Evolutionary conservation across 805 yeast species (phyloP).

Genomic region (Phaffomyces thermotolerans): DNA sequence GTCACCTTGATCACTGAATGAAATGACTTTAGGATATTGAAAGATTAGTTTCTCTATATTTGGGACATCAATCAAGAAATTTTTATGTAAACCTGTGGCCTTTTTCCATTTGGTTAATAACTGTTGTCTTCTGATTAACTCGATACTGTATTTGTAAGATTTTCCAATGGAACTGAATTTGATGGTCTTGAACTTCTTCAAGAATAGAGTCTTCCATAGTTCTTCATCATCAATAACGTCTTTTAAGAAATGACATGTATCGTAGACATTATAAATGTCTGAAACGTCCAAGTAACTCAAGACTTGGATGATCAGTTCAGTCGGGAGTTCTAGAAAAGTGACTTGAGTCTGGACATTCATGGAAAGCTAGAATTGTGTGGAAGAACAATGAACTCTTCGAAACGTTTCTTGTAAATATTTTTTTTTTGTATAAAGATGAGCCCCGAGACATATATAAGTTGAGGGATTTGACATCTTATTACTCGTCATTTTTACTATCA

Average conservation of each 20-base stretch:
- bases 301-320: conserved; percentile 15
- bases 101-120: conserved; percentile 17
- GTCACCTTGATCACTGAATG: conserved; percentile 14
- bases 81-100: conserved; percentile 10
- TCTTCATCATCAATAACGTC: conserved; percentile 32
- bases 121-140: conserved; percentile 25
- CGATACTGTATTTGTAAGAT: conserved; percentile 29
- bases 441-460: no score
- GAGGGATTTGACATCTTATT: no score
- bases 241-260: conserved; percentile 24
- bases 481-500: no score
- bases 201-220: conserved; percentile 34
- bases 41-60: conserved; percentile 8
- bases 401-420: no score
- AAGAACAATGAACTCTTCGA: no score
- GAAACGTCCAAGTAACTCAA: conserved; percentile 30
- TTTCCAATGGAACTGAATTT: conserved; percentile 31
- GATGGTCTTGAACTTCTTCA: conserved; percentile 22
- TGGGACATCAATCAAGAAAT: conserved; percentile 3
- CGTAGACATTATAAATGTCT: conserved; percentile 28
- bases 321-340: neutral
- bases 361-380: no score
- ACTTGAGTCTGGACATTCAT: no score
- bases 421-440: no score
- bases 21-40: conserved; percentile 13